phyloP scores from a whole-genome alignment of 2,329 filamentous ascomycete genomes.

The Fusarium chuoi region DNA sequence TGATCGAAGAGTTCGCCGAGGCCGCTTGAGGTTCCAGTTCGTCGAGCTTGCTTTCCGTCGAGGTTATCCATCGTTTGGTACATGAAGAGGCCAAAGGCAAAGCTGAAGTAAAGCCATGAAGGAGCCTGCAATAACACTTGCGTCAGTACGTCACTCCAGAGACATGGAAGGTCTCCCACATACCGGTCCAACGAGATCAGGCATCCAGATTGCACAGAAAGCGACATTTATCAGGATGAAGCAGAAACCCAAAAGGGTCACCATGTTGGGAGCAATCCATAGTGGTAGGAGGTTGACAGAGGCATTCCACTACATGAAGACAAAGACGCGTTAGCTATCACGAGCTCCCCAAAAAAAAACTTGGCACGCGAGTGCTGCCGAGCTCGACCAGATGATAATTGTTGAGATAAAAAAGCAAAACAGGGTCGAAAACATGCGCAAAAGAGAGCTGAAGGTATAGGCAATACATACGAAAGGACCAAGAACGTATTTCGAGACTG shows the following conservation, averaged over 20 bases:
- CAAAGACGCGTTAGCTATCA: slow-evolving; percentile 32
- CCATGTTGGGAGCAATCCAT: slow-evolving; percentile 98
- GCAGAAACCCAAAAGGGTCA: slow-evolving; percentile 92
- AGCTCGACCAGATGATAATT: neutral
- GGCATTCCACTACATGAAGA: slow-evolving; percentile 83
- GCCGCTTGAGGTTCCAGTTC: slow-evolving; percentile 93
- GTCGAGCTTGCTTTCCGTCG: slow-evolving; percentile 95
- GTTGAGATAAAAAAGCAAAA: neutral
- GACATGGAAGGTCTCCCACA: slow-evolving; percentile 48
- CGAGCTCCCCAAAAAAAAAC: slow-evolving; percentile 9
- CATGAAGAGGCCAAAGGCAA: slow-evolving; percentile 96
- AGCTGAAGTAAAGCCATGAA: slow-evolving; percentile 94
- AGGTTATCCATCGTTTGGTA: slow-evolving; percentile 99
- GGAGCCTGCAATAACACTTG: slow-evolving; percentile 68
- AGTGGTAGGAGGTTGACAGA: slow-evolving; percentile 91
- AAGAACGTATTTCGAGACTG: slow-evolving; percentile 91
- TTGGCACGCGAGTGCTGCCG: neutral
- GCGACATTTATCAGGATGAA: slow-evolving; percentile 90
- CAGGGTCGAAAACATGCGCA: slow-evolving; percentile 7
- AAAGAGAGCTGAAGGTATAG: neutral
- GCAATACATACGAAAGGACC: slow-evolving; percentile 84
- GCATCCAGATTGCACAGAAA: slow-evolving; percentile 80
- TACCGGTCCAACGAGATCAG: slow-evolving; percentile 90
- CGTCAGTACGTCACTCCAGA: slow-evolving; percentile 10
- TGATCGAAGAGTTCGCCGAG: slow-evolving; percentile 98